phyloP scores from a whole-genome alignment of 179 eudicot species.

The Drosera spatulata region DNA sequence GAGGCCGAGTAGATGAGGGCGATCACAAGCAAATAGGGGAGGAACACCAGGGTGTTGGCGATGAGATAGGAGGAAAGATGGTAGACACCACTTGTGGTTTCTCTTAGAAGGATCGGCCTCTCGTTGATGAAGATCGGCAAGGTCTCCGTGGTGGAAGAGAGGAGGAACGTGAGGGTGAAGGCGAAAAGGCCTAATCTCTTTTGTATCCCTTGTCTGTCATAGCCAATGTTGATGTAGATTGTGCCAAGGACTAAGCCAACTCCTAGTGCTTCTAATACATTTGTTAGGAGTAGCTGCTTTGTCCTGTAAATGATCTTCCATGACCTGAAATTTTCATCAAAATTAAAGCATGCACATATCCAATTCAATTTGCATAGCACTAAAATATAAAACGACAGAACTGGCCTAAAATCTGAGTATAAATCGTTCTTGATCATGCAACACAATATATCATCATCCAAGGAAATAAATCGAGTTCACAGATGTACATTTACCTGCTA shows the following conservation, averaged over 20 bases:
- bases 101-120: constrained; percentile 67
- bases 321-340: constrained; percentile 18
- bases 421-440: too few species aligned
- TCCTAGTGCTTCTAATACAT: constrained; percentile 61
- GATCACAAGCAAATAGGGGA: constrained; percentile 60
- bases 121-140: constrained; percentile 86
- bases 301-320: constrained; percentile 83
- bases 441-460: too few species aligned
- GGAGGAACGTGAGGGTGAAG: constrained; percentile 84
- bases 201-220: constrained; percentile 61
- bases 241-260: constrained; percentile 92
- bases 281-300: constrained; percentile 68
- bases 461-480: too few species aligned
- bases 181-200: constrained; percentile 87
- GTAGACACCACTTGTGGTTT: constrained; percentile 89
- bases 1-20: constrained; percentile 62
- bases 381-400: too few species aligned
- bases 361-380: too few species aligned
- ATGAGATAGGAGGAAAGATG: constrained; percentile 67
- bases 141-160: constrained; percentile 88
- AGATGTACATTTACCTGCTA: neutral
- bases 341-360: too few species aligned
- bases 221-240: constrained; percentile 73
- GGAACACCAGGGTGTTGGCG: constrained; percentile 78
- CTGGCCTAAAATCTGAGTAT: too few species aligned